phyloP scores from a whole-genome alignment of 2,329 filamentous ascomycete genomes.

The Periconia macrospinosa region DNA sequence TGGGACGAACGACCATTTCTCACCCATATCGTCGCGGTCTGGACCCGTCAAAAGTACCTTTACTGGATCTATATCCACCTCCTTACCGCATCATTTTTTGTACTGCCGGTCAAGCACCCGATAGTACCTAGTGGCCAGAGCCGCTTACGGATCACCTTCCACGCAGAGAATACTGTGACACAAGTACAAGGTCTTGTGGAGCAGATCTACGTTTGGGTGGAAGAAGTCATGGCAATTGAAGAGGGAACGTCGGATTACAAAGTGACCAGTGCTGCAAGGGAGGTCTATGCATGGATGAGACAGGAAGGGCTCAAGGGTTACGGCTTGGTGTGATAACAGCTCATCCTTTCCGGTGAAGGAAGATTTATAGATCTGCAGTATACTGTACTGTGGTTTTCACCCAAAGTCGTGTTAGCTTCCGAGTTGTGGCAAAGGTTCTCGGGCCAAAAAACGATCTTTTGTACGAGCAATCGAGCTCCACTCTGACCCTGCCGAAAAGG shows the following conservation, averaged over 20 bases:
- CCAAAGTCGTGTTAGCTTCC: no score
- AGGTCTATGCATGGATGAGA: conserved; percentile 34
- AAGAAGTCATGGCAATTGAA: not conserved
- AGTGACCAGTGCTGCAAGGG: conserved; percentile 23
- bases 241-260: not conserved
- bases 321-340: no score
- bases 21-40: not conserved
- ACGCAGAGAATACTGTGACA: not conserved
- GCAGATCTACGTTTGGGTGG: not conserved
- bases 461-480: no score
- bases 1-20: conserved; percentile 4
- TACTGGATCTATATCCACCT: not conserved
- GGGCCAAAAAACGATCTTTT: no score
- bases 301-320: not conserved
- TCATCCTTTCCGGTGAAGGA: no score
- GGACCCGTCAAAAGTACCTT: not conserved
- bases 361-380: not conserved
- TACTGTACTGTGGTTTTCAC: no score
- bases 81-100: not conserved
- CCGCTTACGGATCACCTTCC: not conserved
- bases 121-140: not conserved
- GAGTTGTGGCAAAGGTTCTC: no score
- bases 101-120: not conserved
- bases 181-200: not conserved
- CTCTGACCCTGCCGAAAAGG: no score